Conservation (phyloP, 257 asterid genomes). For the Cinchona pubescens region DNA sequence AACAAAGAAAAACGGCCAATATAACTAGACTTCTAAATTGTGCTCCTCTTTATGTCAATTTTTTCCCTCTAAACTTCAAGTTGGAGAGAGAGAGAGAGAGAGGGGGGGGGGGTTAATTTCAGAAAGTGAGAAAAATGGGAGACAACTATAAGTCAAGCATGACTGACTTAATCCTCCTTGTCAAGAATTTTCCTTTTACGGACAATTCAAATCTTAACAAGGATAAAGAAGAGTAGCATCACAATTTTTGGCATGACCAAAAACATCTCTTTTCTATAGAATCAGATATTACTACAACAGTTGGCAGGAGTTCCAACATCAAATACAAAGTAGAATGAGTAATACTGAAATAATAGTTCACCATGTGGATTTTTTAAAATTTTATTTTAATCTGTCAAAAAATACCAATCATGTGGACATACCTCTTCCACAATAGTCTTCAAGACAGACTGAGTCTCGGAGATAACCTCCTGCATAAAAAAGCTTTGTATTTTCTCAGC, state of each 20-base stretch:
- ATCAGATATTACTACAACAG: too few species aligned
- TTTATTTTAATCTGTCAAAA: neutral
- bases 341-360: neutral
- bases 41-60: neutral
- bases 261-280: too few species aligned
- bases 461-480: slow-evolving; percentile 98
- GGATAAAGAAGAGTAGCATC: neutral
- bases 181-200: neutral
- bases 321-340: neutral
- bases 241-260: neutral
- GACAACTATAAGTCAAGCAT: neutral
- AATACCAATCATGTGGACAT: slow-evolving; percentile 20
- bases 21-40: neutral
- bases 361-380: neutral
- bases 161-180: neutral
- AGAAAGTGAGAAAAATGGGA: neutral
- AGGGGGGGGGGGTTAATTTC: neutral
- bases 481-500: slow-evolving; percentile 97
- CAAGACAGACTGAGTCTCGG: slow-evolving; percentile 86
- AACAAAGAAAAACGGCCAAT: neutral
- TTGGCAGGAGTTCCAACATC: neutral
- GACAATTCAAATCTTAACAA: neutral
- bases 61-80: neutral
- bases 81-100: neutral
- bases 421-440: slow-evolving; percentile 79